phyloP scores from a whole-genome alignment of 345 rosid species.

The Mercurialis annua region DNA sequence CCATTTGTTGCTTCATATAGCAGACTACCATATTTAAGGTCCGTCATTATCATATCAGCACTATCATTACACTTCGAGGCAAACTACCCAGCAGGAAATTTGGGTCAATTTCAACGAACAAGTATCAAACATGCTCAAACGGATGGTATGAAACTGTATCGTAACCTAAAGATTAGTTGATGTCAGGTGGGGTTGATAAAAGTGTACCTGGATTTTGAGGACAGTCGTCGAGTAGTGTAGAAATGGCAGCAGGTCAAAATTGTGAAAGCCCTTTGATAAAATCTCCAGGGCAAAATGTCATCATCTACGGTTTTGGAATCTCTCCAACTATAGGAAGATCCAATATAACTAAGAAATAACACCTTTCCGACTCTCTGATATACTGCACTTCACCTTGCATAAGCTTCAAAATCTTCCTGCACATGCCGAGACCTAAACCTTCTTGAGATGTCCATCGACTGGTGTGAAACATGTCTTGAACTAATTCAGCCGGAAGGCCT shows the following conservation, averaged over 20 bases:
- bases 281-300: conserved; percentile 12
- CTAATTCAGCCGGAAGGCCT: conserved; percentile 85
- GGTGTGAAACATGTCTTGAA: conserved; percentile 90
- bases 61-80: not conserved
- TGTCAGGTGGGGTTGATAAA: conserved; percentile 9
- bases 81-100: not conserved
- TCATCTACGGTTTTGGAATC: conserved; percentile 34
- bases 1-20: conserved; percentile 3
- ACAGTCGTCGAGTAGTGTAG: not conserved
- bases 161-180: conserved; percentile 6
- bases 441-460: conserved; percentile 78
- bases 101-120: not conserved
- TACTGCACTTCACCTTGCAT: conserved; percentile 93
- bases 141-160: not conserved
- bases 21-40: not conserved
- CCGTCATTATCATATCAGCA: conserved; percentile 2
- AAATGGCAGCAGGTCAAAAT: conserved; percentile 15
- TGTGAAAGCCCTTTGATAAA: conserved; percentile 10
- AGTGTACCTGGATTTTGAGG: conserved; percentile 20
- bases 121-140: not conserved
- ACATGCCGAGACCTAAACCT: conserved; percentile 89
- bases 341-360: conserved; percentile 63
- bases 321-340: conserved; percentile 55
- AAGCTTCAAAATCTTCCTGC: conserved; percentile 83
- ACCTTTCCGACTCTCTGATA: conserved; percentile 72